Evolutionary conservation across 495 filamentous ascomycete species (phyloP).

Genomic region (Ramalina peruviana): DNA sequence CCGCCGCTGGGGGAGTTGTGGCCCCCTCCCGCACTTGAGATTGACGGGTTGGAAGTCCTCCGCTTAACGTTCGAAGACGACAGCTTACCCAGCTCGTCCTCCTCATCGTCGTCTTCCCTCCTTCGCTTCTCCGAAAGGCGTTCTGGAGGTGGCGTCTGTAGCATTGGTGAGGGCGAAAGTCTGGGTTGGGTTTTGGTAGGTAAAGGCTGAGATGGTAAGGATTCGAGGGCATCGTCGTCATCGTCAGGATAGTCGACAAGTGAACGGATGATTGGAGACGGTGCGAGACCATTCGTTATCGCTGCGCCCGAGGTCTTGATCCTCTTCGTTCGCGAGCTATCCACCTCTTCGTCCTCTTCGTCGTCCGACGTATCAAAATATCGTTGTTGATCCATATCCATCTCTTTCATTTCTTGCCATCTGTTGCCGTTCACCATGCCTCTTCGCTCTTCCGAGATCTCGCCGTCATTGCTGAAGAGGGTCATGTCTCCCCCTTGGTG

Average conservation of each 20-base stretch:
- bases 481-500: conserved; percentile 43
- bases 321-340: conserved; percentile 15
- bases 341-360: conserved; percentile 54
- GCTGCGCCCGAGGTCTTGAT: conserved; percentile 12
- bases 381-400: conserved; percentile 79
- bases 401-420: conserved; percentile 67
- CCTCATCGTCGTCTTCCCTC: conserved; percentile 70
- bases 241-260: conserved; percentile 87
- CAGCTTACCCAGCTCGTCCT: conserved; percentile 65
- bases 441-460: conserved; percentile 33
- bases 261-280: conserved; percentile 49
- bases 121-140: conserved; percentile 81
- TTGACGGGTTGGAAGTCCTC: conserved; percentile 31
- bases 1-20: background rate
- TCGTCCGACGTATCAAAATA: conserved; percentile 90
- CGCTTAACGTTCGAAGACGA: conserved; percentile 45
- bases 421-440: conserved; percentile 46
- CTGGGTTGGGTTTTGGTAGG: conserved; percentile 15
- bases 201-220: conserved; percentile 10
- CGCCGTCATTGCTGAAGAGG: conserved; percentile 35
- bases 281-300: conserved; percentile 16
- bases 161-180: conserved; percentile 22
- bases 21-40: conserved; percentile 18
- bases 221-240: conserved; percentile 45
- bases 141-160: conserved; percentile 48